phyloP scores from a whole-genome alignment of 2,329 filamentous ascomycete species.

The Penicillium olsonii region DNA sequence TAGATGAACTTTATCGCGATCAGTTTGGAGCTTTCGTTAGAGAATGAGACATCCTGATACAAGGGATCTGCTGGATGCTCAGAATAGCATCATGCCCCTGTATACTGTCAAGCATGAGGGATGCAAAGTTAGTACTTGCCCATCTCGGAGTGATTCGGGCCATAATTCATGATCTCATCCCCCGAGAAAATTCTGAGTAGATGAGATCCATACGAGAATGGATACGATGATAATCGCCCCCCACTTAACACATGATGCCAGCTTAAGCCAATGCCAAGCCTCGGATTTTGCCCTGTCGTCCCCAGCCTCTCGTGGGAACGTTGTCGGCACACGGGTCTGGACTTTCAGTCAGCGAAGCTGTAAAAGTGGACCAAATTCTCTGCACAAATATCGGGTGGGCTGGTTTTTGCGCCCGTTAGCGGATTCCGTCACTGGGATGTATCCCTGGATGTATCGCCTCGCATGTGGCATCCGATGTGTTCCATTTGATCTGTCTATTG shows the following conservation, averaged over 20 bases:
- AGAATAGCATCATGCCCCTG: not conserved
- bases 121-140: not conserved
- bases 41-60: conserved; percentile 8
- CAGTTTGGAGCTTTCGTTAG: not conserved
- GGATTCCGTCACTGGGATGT: not conserved
- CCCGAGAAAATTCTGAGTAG: not conserved
- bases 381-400: not conserved
- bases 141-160: not conserved
- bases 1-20: not conserved
- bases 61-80: not conserved
- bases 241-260: not conserved
- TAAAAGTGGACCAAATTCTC: not conserved
- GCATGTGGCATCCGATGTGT: conserved; percentile 12
- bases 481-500: conserved; percentile 15
- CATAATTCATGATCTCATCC: not conserved
- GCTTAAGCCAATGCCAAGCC: not conserved
- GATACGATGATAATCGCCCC: not conserved
- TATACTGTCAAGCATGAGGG: not conserved
- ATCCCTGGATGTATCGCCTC: not conserved
- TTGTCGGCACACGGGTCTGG: not conserved
- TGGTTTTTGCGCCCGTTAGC: conserved; percentile 1
- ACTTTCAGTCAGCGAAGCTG: not conserved
- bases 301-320: not conserved
- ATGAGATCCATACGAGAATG: not conserved
- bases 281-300: not conserved